These are phyloP conservation scores for Chlorella sp. DNA, from an alignment of 139 green algal species.

Conservation along the genomic window DNA sequence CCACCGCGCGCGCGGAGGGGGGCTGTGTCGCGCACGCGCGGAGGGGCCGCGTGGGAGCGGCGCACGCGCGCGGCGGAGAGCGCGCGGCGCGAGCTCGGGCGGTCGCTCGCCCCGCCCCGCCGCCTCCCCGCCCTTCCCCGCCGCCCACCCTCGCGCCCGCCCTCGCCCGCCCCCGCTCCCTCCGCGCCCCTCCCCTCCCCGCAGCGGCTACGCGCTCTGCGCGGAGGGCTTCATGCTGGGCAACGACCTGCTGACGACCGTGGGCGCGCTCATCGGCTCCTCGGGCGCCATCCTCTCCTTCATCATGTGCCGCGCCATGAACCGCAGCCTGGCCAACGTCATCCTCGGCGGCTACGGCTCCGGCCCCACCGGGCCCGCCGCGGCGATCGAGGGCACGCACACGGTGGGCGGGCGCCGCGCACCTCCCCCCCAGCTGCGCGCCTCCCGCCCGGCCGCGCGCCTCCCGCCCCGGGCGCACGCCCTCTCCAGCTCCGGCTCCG, in stretches of 20 bases:
- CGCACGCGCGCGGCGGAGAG: no score
- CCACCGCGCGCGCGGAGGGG: background rate
- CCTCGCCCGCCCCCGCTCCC: background rate
- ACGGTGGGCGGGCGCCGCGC: no score
- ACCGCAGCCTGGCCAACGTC: slow-evolving; percentile 85
- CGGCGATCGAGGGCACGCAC: slow-evolving; percentile 21
- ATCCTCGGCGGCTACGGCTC: slow-evolving; percentile 83
- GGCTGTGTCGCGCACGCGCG: background rate
- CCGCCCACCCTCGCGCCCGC: no score
- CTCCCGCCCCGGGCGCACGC: no score
- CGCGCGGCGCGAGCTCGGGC: no score
- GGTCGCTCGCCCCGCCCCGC: no score
- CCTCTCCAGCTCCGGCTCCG: no score
- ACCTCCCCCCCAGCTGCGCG: no score
- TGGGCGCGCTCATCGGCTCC: slow-evolving; percentile 87
- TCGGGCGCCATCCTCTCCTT: slow-evolving; percentile 88
- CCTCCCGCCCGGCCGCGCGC: no score
- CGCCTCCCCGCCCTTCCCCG: no score
- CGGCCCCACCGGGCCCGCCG: background rate
- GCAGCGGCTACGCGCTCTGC: slow-evolving; percentile 81
- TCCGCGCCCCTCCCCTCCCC: background rate
- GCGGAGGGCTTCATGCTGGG: slow-evolving; percentile 90
- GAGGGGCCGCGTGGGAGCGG: no score
- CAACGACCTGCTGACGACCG: slow-evolving; percentile 80
- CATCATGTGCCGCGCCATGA: slow-evolving; percentile 95